Percentiles rank a stretch among this genome's conserved stretches.
phyloP scores from a whole-genome alignment of 108 stramenopile species.

The Craspedostauros australis region DNA sequence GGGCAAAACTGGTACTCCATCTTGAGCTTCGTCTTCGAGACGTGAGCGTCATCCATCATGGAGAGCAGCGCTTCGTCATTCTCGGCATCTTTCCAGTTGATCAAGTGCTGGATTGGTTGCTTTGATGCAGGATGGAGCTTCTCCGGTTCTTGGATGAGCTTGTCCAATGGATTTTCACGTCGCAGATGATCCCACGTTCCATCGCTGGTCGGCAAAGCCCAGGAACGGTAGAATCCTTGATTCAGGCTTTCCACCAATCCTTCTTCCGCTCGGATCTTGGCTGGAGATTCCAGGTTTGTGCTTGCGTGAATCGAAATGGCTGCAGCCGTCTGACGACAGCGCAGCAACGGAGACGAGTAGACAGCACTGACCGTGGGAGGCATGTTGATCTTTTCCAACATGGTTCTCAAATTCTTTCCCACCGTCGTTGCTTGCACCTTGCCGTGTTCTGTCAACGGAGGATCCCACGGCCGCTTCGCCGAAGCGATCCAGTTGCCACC shows the following conservation, averaged over 20 bases:
- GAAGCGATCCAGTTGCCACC: conserved; percentile 40
- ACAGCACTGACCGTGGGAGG: conserved; percentile 23
- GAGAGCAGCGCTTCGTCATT: conserved; percentile 1
- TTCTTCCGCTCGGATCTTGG: conserved; percentile 24
- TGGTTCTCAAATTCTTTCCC: conserved; percentile 15
- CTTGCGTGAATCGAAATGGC: neutral
- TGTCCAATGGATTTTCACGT: conserved; percentile 2
- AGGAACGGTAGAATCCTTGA: conserved; percentile 46
- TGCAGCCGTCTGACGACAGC: conserved; percentile 41
- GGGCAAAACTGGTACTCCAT: conserved; percentile 22
- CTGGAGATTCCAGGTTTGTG: neutral
- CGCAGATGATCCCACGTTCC: conserved; percentile 41
- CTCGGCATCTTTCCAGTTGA: conserved; percentile 17
- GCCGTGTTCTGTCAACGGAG: conserved; percentile 37
- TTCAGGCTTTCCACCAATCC: conserved; percentile 46
- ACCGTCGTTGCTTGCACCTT: conserved; percentile 16
- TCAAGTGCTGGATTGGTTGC: conserved; percentile 12
- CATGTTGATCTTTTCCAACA: conserved; percentile 16
- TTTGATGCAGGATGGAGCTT: conserved; percentile 17
- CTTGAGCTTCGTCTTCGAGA: conserved; percentile 18
- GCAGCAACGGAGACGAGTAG: conserved; percentile 37
- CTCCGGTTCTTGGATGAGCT: conserved; percentile 6
- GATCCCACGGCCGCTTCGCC: conserved; percentile 42
- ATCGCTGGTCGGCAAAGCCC: conserved; percentile 34
- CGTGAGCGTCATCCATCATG: conserved; percentile 22